Conservation (phyloP, 2,329 filamentous ascomycete genomes). For the Aspergillus awamori region DNA sequence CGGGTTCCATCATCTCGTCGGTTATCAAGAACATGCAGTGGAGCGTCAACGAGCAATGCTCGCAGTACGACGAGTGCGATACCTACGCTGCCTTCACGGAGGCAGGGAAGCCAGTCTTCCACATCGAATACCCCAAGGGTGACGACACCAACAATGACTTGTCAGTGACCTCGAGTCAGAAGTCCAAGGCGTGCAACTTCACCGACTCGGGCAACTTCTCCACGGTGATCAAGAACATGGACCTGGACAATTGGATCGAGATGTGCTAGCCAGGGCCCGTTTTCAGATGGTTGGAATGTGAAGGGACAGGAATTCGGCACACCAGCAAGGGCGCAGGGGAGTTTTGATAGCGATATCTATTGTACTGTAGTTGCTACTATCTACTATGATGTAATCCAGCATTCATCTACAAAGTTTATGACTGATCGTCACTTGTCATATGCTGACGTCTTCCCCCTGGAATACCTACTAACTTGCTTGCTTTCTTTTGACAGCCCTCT, state of each 20-base stretch:
- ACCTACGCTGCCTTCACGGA: constrained; percentile 61
- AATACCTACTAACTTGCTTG: too few relatives aligned
- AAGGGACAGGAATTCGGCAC: background rate
- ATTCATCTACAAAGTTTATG: background rate
- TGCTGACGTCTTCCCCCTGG: background rate
- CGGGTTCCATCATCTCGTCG: constrained; percentile 58
- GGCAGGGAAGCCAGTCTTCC: constrained; percentile 68
- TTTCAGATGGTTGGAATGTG: background rate
- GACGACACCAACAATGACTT: constrained; percentile 43
- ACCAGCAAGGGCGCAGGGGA: background rate
- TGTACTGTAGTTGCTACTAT: background rate
- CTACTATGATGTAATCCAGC: background rate
- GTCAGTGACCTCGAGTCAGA: constrained; percentile 36
- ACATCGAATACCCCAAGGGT: constrained; percentile 69
- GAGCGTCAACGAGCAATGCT: constrained; percentile 71
- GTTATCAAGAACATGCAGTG: constrained; percentile 62
- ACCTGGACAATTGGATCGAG: constrained; percentile 65
- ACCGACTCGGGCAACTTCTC: constrained; percentile 58
- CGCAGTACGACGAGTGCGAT: constrained; percentile 62
- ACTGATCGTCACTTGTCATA: background rate
- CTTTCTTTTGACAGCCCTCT: too few relatives aligned
- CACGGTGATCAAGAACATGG: constrained; percentile 67
- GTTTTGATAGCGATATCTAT: background rate
- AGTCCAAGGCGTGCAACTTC: constrained; percentile 52
- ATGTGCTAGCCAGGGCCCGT: constrained; percentile 48